Percentiles rank a stretch among this genome's conserved stretches.
These are phyloP conservation scores for Pneumocystis oryctolagi DNA, from an alignment of 1,139 yeast genomes.

Conservation along the genomic window DNA sequence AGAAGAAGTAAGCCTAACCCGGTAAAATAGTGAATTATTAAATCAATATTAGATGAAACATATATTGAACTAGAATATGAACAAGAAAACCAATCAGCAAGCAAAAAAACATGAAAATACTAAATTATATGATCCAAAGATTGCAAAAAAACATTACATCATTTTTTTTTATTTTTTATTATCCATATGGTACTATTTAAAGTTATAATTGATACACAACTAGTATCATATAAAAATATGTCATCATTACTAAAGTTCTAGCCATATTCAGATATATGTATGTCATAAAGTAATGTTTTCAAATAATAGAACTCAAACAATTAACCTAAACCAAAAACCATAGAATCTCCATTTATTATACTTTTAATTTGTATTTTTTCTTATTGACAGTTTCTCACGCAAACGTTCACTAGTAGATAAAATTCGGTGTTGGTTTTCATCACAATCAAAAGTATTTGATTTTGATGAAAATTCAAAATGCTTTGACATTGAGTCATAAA, in stretches of 20 bases:
- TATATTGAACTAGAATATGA: neutral
- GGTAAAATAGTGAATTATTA: neutral
- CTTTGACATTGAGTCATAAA: neutral
- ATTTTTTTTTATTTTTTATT: no score
- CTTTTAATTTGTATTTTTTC: neutral
- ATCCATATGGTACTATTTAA: neutral
- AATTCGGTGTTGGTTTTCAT: neutral
- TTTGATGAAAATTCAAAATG: neutral
- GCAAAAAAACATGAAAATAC: neutral
- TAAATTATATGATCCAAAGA: no score
- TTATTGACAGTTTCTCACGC: neutral
- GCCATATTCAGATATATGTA: neutral
- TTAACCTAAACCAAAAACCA: neutral
- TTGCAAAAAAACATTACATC: no score
- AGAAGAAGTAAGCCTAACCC: neutral
- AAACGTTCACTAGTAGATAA: neutral
- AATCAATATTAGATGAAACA: neutral
- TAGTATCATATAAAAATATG: neutral
- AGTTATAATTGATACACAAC: neutral
- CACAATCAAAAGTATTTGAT: neutral
- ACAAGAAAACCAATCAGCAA: neutral
- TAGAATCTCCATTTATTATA: neutral
- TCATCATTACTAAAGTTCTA: neutral
- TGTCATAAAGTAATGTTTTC: neutral
- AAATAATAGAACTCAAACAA: neutral